These are phyloP conservation scores for Phytopythium ostracodes DNA, from an alignment of 352 stramenopile species.

Conservation along the genomic window DNA sequence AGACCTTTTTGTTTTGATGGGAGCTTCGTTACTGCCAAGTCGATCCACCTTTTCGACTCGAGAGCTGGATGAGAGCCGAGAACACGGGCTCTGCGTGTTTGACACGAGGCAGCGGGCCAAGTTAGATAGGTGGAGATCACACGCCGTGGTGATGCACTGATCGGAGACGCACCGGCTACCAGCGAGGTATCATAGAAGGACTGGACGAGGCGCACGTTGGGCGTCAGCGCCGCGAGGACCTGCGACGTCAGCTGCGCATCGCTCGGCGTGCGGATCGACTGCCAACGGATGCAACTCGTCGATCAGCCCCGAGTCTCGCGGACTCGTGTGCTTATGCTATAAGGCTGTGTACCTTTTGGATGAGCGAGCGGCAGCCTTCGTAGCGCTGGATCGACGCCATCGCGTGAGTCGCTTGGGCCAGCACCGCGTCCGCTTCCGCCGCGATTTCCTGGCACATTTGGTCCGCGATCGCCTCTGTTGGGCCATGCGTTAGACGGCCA, in stretches of 20 bases:
- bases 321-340: no score
- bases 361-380: conserved; percentile 37
- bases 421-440: conserved; percentile 30
- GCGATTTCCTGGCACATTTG: conserved; percentile 43
- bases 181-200: conserved; percentile 36
- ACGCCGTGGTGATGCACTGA: neutral
- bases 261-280: conserved; percentile 34
- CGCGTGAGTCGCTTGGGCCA: conserved; percentile 26
- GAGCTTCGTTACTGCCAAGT: neutral
- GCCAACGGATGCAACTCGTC: neutral
- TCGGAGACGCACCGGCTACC: conserved; percentile 27
- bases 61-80: conserved; percentile 40
- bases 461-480: conserved; percentile 24
- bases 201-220: conserved; percentile 38
- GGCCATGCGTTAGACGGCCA: neutral
- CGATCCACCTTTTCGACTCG: conserved; percentile 40
- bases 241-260: conserved; percentile 33
- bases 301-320: neutral
- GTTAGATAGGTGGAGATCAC: neutral
- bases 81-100: conserved; percentile 33
- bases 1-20: neutral
- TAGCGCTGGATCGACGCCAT: conserved; percentile 36
- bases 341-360: conserved; percentile 35
- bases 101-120: neutral
- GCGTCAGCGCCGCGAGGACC: conserved; percentile 27